These are phyloP conservation scores for Pseudozyma hubeiensis DNA, from an alignment of 1,284 basidiomycete species.

Conservation along the genomic window DNA sequence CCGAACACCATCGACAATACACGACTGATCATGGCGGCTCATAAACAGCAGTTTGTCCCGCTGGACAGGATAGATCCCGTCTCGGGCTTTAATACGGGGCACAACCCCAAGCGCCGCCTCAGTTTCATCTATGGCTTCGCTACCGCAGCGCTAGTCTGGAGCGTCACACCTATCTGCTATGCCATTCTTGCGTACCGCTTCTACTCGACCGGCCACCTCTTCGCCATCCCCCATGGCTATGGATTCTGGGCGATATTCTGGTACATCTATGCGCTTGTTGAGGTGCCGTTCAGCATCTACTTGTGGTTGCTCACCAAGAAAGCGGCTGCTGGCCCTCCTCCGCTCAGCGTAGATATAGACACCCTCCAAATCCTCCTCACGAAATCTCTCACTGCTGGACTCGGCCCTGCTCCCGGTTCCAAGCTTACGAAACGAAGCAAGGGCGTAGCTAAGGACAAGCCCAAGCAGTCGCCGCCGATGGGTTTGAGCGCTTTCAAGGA, in stretches of 20 bases:
- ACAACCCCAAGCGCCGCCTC: not conserved
- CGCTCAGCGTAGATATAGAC: not conserved
- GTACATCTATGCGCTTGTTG: not conserved
- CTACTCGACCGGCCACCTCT: not conserved
- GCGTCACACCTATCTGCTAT: conserved; percentile 2
- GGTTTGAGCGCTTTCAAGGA: not conserved
- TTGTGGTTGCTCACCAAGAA: not conserved
- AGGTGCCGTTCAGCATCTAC: conserved; percentile 1
- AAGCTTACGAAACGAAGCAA: not conserved
- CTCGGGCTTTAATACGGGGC: conserved; percentile 1
- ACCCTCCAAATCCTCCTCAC: not conserved
- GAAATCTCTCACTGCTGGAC: conserved; percentile 1
- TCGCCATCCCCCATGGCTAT: conserved; percentile 1
- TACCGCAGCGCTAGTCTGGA: not conserved
- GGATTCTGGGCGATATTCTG: conserved; percentile 3
- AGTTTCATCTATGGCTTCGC: not conserved
- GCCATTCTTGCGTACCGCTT: not conserved
- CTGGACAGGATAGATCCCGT: not conserved
- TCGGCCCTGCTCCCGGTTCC: not conserved
- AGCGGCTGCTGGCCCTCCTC: not conserved
- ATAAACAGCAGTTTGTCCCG: not conserved
- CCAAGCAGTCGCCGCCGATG: not conserved
- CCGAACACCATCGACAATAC: no score
- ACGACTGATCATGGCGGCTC: not conserved
- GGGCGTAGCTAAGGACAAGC: not conserved